phyloP scores from a whole-genome alignment of 106 monocot species.

The Hemerocallis citrina region DNA sequence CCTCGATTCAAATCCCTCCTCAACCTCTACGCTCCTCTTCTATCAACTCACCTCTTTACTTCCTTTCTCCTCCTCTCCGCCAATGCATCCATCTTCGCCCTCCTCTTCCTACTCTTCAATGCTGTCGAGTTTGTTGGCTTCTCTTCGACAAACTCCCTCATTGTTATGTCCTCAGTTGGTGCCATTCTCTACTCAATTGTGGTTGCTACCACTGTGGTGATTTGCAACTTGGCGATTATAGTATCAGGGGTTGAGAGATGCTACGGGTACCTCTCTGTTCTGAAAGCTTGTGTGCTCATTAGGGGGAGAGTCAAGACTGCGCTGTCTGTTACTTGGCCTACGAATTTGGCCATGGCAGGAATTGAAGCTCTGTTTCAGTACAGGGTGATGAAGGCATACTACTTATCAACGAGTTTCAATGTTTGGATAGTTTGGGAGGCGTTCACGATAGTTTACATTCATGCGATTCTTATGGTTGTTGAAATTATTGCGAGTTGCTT shows the following conservation, averaged over 20 bases:
- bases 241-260: slow-evolving; percentile 50
- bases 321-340: slow-evolving; percentile 47
- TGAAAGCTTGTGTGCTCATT: slow-evolving; percentile 53
- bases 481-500: slow-evolving; percentile 57
- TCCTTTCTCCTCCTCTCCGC: slow-evolving; percentile 47
- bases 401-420: not conserved
- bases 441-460: slow-evolving; percentile 45
- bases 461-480: slow-evolving; percentile 53
- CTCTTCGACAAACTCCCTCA: slow-evolving; percentile 7
- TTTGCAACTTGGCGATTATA: slow-evolving; percentile 52
- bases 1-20: slow-evolving; percentile 18
- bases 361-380: slow-evolving; percentile 75
- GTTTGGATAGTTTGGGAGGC: slow-evolving; percentile 34
- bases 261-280: slow-evolving; percentile 30
- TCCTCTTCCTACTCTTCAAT: slow-evolving; percentile 56
- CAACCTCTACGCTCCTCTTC: slow-evolving; percentile 36
- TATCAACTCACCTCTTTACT: slow-evolving; percentile 46
- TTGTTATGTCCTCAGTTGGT: slow-evolving; percentile 29
- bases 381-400: slow-evolving; percentile 36
- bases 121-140: slow-evolving; percentile 23
- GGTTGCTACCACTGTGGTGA: slow-evolving; percentile 38
- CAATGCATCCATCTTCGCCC: slow-evolving; percentile 49
- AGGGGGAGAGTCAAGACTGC: slow-evolving; percentile 39
- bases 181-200: slow-evolving; percentile 49
- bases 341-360: slow-evolving; percentile 44